Conservation (phyloP, 148 eudicot genomes). For the Persicaria tinctoria region DNA sequence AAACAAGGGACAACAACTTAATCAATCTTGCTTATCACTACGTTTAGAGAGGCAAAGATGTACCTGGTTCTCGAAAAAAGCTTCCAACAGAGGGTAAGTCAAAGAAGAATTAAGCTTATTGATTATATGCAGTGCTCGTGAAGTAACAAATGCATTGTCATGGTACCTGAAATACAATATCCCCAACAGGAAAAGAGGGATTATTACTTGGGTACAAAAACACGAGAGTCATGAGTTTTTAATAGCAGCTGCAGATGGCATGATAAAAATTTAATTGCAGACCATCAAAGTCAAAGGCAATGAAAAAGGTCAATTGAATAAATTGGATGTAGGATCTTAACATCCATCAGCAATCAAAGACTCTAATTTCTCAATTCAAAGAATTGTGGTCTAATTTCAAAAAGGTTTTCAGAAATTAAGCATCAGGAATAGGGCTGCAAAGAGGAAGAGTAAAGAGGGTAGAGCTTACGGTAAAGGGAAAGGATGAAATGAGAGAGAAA, state of each 20-base stretch:
- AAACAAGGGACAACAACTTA: too few species aligned
- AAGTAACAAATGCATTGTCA: slow-evolving; percentile 69
- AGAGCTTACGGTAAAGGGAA: slow-evolving; percentile 68
- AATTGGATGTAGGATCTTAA: background rate
- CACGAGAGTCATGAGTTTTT: background rate
- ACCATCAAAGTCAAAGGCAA: background rate
- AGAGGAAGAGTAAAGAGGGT: background rate
- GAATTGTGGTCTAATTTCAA: background rate
- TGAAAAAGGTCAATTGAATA: background rate
- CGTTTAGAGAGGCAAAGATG: background rate
- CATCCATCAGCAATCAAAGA: background rate
- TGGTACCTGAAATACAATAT: slow-evolving; percentile 52
- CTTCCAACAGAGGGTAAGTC: slow-evolving; percentile 62
- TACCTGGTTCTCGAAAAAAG: slow-evolving; percentile 69
- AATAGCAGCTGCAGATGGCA: background rate
- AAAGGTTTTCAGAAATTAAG: too few species aligned
- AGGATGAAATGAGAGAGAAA: slow-evolving; percentile 58
- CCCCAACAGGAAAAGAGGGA: background rate
- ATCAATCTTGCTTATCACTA: too few species aligned
- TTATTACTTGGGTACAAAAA: too few species aligned
- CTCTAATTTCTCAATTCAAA: background rate
- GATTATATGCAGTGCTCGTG: slow-evolving; percentile 72
- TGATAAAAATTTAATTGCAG: background rate
- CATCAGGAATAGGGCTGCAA: background rate
- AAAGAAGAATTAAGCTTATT: slow-evolving; percentile 55